Evolutionary conservation across 2,329 filamentous ascomycete species (phyloP).

Genomic region (Hymenoscyphus repandus): DNA sequence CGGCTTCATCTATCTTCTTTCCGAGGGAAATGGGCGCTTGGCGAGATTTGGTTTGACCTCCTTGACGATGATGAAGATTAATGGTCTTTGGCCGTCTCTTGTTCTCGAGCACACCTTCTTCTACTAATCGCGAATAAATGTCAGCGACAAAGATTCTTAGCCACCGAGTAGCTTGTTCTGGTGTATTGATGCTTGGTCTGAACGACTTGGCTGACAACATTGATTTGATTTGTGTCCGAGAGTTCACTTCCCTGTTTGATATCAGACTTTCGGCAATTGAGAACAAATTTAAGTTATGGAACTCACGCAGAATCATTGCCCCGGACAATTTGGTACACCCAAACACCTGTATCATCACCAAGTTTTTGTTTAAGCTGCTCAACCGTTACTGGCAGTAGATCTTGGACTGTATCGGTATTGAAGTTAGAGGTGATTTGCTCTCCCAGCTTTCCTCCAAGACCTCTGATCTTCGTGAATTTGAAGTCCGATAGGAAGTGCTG

Average conservation of each 20-base stretch:
- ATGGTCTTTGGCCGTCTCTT: conserved; percentile 81
- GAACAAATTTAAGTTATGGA: neutral
- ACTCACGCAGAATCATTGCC: conserved; percentile 62
- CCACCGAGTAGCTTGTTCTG: conserved; percentile 79
- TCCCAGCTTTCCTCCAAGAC: conserved; percentile 90
- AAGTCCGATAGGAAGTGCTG: conserved; percentile 74
- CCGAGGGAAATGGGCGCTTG: conserved; percentile 73
- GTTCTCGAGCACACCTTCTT: conserved; percentile 85
- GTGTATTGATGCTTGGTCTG: conserved; percentile 70
- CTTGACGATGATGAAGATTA: conserved; percentile 75
- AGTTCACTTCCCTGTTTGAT: conserved; percentile 72
- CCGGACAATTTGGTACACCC: conserved; percentile 80
- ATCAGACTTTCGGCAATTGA: neutral
- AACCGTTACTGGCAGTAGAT: conserved; percentile 66
- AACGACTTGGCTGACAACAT: conserved; percentile 98
- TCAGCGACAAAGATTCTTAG: conserved; percentile 87
- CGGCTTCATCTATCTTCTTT: conserved; percentile 63
- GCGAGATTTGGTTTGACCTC: conserved; percentile 67
- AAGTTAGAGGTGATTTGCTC: conserved; percentile 80
- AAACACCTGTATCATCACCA: conserved; percentile 77
- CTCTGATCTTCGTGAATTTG: conserved; percentile 93
- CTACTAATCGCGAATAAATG: conserved; percentile 82
- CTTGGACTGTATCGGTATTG: conserved; percentile 71
- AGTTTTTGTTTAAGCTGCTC: conserved; percentile 73
- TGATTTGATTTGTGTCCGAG: conserved; percentile 88